These are phyloP conservation scores for Pseudopyrenochaeta lycopersici DNA, from an alignment of 2,329 filamentous ascomycete species.

Conservation along the genomic window DNA sequence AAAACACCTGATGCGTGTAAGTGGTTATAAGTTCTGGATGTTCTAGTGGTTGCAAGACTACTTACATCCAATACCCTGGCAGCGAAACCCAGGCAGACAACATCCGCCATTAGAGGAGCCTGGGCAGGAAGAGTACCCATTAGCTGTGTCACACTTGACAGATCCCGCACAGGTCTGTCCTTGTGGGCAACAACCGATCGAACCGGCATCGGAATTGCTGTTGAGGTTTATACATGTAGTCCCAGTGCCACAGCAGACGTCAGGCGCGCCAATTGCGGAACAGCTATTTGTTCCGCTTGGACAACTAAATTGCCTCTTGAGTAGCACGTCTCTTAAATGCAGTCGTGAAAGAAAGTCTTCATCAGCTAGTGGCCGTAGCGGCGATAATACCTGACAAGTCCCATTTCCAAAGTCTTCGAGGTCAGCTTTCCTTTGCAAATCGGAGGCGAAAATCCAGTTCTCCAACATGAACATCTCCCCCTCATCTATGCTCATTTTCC, in stretches of 20 bases:
- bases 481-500: constrained; percentile 75
- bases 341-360: constrained; percentile 49
- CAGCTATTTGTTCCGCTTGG: constrained; percentile 73
- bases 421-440: constrained; percentile 18
- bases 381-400: constrained; percentile 31
- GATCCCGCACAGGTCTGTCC: constrained; percentile 70
- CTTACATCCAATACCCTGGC: constrained; percentile 74
- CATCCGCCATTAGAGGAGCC: constrained; percentile 75
- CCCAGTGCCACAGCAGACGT: constrained; percentile 76
- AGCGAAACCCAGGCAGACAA: constrained; percentile 76
- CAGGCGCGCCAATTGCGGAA: constrained; percentile 68
- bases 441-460: constrained; percentile 63
- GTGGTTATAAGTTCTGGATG: background rate
- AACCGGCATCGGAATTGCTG: constrained; percentile 66
- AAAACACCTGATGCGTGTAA: constrained; percentile 33
- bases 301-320: constrained; percentile 70
- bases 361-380: constrained; percentile 37
- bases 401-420: constrained; percentile 23
- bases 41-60: constrained; percentile 34
- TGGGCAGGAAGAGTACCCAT: constrained; percentile 71
- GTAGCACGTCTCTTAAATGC: constrained; percentile 45
- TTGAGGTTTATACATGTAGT: constrained; percentile 67
- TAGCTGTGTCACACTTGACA: constrained; percentile 67
- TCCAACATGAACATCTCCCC: constrained; percentile 78
- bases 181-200: constrained; percentile 77